Percentiles rank a stretch among this genome's conserved stretches.
phyloP scores from a whole-genome alignment of 768 basidiomycete species.

The Lactifluus subvellereus region DNA sequence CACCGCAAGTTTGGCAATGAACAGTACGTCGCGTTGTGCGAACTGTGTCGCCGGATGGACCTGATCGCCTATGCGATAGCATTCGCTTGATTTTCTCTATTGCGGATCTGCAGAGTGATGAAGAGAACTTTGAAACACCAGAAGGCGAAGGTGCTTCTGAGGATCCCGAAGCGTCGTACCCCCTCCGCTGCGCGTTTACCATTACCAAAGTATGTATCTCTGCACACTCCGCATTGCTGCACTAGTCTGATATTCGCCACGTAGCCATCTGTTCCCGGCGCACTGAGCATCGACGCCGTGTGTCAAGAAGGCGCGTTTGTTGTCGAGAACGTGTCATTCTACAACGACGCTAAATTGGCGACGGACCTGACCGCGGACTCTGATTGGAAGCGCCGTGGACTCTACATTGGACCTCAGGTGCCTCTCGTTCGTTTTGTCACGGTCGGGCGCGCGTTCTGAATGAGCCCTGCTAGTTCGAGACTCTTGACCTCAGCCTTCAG shows the following conservation, averaged over 20 bases:
- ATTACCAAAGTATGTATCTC: conserved; percentile 66
- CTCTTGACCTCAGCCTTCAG: conserved; percentile 81
- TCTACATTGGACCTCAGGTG: conserved; percentile 90
- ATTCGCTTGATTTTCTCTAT: conserved; percentile 91
- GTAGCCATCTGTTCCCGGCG: conserved; percentile 51
- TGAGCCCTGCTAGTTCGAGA: conserved; percentile 59
- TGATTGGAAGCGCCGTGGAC: conserved; percentile 87
- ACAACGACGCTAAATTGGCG: conserved; percentile 63
- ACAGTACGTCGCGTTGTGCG: conserved; percentile 45
- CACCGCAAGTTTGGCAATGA: conserved; percentile 88
- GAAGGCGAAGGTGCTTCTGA: conserved; percentile 37
- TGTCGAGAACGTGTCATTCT: conserved; percentile 88
- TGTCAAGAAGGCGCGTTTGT: conserved; percentile 75
- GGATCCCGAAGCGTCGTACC: conserved; percentile 44
- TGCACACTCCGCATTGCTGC: not conserved
- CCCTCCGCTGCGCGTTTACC: conserved; percentile 73
- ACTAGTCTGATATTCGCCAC: not conserved
- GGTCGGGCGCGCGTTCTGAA: not conserved
- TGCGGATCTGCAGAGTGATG: conserved; percentile 63
- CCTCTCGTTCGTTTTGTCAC: conserved; percentile 24
- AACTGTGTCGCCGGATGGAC: not conserved
- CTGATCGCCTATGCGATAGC: conserved; percentile 35
- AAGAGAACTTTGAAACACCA: conserved; percentile 36
- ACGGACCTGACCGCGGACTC: conserved; percentile 79
- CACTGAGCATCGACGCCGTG: conserved; percentile 72